Evolutionary conservation across 116 monocot species (phyloP).

Genomic region (Posidonia oceanica): DNA sequence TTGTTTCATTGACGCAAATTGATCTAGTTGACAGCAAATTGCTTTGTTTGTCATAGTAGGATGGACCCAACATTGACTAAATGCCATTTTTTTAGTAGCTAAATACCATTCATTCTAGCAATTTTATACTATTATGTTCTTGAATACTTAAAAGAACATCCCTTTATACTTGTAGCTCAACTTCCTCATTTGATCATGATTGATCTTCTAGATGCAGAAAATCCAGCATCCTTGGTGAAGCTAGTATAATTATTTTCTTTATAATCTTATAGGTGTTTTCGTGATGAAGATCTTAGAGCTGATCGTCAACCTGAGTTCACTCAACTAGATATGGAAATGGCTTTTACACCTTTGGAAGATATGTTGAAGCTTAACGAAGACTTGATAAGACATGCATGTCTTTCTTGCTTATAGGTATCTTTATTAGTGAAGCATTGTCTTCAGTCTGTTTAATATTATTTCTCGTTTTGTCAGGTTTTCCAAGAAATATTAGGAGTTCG

Average conservation of each 20-base stretch:
- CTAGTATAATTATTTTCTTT: constrained; percentile 4
- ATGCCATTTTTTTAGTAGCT: too few species aligned
- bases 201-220: not conserved
- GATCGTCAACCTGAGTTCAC: constrained; percentile 99
- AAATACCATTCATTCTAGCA: too few species aligned
- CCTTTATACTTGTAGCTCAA: too few species aligned
- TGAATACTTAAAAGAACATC: too few species aligned
- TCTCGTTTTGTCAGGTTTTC: constrained; percentile 47
- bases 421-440: not conserved
- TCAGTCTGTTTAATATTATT: not conserved
- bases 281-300: constrained; percentile 97
- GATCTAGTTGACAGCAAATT: too few species aligned
- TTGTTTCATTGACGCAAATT: not conserved
- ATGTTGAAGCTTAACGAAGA: constrained; percentile 89
- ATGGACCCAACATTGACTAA: too few species aligned
- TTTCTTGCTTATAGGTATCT: not conserved
- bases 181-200: not conserved
- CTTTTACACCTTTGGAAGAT: constrained; percentile 95
- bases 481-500: constrained; percentile 55
- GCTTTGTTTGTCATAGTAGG: too few species aligned
- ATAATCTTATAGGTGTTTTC: constrained; percentile 61
- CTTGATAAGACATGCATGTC: constrained; percentile 80
- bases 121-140: too few species aligned
- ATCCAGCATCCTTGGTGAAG: not conserved
- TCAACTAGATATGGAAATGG: constrained; percentile 94